Conservation (phyloP, 2,329 filamentous ascomycete genomes). For the Talaromyces marneffei region DNA sequence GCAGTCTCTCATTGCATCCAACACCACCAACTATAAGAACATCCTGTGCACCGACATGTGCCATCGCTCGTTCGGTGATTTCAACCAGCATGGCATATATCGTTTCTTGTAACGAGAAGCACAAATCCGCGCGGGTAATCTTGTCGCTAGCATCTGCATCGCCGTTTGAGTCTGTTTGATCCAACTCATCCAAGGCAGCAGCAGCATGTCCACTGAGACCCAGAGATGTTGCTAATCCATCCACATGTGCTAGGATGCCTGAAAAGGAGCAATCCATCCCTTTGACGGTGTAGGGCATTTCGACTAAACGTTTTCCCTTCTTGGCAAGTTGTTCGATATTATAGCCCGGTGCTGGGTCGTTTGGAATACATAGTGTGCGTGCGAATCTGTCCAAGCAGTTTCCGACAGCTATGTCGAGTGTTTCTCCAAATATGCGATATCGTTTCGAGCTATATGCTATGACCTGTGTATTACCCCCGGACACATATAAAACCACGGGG, state of each 20-base stretch:
- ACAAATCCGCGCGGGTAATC: conserved; percentile 72
- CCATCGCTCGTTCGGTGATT: conserved; percentile 97
- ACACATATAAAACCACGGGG: conserved; percentile 93
- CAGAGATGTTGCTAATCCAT: conserved; percentile 62
- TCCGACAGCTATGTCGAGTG: conserved; percentile 92
- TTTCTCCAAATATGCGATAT: conserved; percentile 97
- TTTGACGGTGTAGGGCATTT: conserved; percentile 93
- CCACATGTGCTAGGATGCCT: conserved; percentile 78
- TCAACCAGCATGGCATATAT: conserved; percentile 96
- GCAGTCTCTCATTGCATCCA: conserved; percentile 86
- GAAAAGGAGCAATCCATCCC: conserved; percentile 98
- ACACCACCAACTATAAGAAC: conserved; percentile 95
- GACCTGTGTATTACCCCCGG: conserved; percentile 93
- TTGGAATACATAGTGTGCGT: conserved; percentile 81
- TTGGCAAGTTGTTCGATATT: conserved; percentile 95
- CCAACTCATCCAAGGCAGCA: conserved; percentile 47
- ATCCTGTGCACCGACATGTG: conserved; percentile 84
- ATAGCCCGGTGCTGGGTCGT: conserved; percentile 94
- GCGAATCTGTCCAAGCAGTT: conserved; percentile 97
- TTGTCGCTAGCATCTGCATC: conserved; percentile 37
- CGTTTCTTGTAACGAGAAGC: conserved; percentile 92
- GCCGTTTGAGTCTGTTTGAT: conserved; percentile 22
- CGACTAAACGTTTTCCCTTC: conserved; percentile 64
- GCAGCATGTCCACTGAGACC: conserved; percentile 31
- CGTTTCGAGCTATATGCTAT: conserved; percentile 92